phyloP scores from a whole-genome alignment of 2,329 filamentous ascomycete species.

The Aspergillus transmontanensis region DNA sequence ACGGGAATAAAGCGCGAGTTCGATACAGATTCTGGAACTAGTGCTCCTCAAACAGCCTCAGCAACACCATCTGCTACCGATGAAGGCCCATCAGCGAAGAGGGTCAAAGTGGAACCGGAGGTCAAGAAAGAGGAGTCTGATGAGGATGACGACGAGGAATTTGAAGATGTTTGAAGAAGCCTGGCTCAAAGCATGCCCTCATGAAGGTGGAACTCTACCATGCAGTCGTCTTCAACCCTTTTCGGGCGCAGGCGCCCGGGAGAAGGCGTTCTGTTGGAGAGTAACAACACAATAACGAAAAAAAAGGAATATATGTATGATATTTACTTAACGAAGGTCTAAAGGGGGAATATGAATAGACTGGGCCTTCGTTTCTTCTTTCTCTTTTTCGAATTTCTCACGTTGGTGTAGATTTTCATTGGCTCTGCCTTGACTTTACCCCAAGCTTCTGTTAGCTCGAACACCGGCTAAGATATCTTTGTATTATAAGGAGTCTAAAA shows the following conservation, averaged over 20 bases:
- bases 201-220: not conserved
- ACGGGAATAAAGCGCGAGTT: slow-evolving; percentile 41
- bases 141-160: slow-evolving; percentile 49
- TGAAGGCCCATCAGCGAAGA: slow-evolving; percentile 46
- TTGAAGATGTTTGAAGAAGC: slow-evolving; percentile 43
- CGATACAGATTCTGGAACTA: slow-evolving; percentile 43
- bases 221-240: not conserved
- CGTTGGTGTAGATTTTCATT: not conserved
- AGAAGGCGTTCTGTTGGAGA: not conserved
- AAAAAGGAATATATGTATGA: not conserved
- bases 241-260: slow-evolving; percentile 27
- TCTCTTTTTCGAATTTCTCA: not conserved
- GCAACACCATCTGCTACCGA: slow-evolving; percentile 41
- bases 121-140: slow-evolving; percentile 45
- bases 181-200: not conserved
- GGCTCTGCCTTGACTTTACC: not conserved
- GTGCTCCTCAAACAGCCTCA: slow-evolving; percentile 39
- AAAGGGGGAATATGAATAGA: not conserved
- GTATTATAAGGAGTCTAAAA: not conserved
- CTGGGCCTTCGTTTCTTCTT: not conserved
- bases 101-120: slow-evolving; percentile 42
- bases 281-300: not conserved
- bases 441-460: not conserved
- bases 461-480: not conserved
- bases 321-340: not conserved